Percentiles rank a stretch among this genome's conserved stretches.
These are phyloP conservation scores for Curvularia lunata DNA, from an alignment of 2,329 filamentous ascomycete genomes.

Conservation along the genomic window DNA sequence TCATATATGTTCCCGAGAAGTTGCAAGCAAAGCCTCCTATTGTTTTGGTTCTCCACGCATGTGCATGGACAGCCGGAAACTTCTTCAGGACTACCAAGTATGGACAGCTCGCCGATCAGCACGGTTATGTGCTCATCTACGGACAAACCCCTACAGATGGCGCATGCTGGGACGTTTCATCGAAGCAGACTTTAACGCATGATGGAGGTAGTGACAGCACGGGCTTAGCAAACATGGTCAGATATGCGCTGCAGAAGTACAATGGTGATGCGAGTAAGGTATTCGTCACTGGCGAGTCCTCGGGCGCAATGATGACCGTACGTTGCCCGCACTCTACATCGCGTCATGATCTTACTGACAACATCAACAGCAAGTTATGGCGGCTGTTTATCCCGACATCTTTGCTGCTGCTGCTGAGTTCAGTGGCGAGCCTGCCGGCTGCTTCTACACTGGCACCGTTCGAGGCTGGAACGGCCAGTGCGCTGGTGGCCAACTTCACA, in stretches of 20 bases:
- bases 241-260: slow-evolving; percentile 61
- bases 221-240: slow-evolving; percentile 66
- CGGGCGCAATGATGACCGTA: slow-evolving; percentile 50
- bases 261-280: slow-evolving; percentile 59
- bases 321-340: neutral
- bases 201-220: slow-evolving; percentile 64
- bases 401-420: slow-evolving; percentile 60
- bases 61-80: neutral
- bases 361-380: slow-evolving; percentile 51
- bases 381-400: slow-evolving; percentile 60
- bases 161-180: slow-evolving; percentile 66
- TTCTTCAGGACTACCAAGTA: neutral
- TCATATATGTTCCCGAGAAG: neutral
- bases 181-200: slow-evolving; percentile 60
- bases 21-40: neutral
- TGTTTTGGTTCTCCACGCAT: neutral
- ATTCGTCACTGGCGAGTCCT: slow-evolving; percentile 62
- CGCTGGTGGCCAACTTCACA: slow-evolving; percentile 52
- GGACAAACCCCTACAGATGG: slow-evolving; percentile 1
- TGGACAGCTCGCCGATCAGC: neutral
- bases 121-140: neutral
- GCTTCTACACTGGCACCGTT: slow-evolving; percentile 57
- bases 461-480: slow-evolving; percentile 61
- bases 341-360: neutral
- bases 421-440: slow-evolving; percentile 62